Percentiles rank a stretch among this genome's conserved stretches.
Evolutionary conservation across 1,284 basidiomycete species (phyloP).

Genomic region (Ustilago xerochloae): DNA sequence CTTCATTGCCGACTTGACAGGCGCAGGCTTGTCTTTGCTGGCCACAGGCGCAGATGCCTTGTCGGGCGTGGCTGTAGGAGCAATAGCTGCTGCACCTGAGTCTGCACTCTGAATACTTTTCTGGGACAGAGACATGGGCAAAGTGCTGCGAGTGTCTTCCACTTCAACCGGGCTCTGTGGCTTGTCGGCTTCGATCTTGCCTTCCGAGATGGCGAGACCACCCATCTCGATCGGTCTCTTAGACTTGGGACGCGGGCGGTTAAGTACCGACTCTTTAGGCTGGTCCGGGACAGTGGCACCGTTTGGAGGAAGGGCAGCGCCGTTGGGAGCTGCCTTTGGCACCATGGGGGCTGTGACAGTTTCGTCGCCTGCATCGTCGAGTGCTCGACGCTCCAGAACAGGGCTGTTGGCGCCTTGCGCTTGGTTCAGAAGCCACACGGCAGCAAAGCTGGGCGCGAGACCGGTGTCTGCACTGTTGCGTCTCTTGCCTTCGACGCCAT

Average conservation of each 20-base stretch:
- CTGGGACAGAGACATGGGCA: constrained; percentile 35
- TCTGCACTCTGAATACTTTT: constrained; percentile 9
- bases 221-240: constrained; percentile 46
- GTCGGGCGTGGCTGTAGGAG: constrained; percentile 1
- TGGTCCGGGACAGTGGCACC: constrained; percentile 3
- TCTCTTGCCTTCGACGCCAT: constrained; percentile 20
- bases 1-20: constrained; percentile 56
- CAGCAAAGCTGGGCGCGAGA: constrained; percentile 58
- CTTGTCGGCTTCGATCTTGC: constrained; percentile 34
- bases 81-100: neutral
- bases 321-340: neutral
- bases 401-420: constrained; percentile 11
- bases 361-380: constrained; percentile 15
- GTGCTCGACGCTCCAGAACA: neutral
- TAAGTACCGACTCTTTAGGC: constrained; percentile 39
- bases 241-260: constrained; percentile 47
- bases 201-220: constrained; percentile 47
- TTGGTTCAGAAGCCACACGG: constrained; percentile 57
- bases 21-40: constrained; percentile 54
- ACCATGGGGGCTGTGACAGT: constrained; percentile 8
- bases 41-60: constrained; percentile 5
- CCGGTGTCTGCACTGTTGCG: constrained; percentile 46
- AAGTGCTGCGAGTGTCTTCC: constrained; percentile 49
- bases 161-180: constrained; percentile 12
- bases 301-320: neutral